These are phyloP conservation scores for Ustilago curta DNA, from an alignment of 1,284 basidiomycete genomes.

Conservation along the genomic window DNA sequence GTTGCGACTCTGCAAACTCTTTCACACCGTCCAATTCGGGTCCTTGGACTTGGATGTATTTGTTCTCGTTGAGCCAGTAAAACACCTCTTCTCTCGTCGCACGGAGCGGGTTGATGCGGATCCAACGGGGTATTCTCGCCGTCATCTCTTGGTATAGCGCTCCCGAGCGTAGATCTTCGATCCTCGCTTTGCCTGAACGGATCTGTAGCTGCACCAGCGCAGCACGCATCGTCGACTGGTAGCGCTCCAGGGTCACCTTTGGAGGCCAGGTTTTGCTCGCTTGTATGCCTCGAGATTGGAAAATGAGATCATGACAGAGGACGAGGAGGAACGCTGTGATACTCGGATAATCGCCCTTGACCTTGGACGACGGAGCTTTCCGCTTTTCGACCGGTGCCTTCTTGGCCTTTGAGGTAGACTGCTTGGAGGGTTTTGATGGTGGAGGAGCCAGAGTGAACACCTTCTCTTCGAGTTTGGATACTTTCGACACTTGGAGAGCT, in stretches of 20 bases:
- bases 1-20: conserved; percentile 70
- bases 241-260: conserved; percentile 71
- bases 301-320: conserved; percentile 62
- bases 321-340: conserved; percentile 58
- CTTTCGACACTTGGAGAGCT: conserved; percentile 35
- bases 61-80: conserved; percentile 74
- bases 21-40: conserved; percentile 52
- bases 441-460: conserved; percentile 28
- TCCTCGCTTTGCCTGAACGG: conserved; percentile 40
- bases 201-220: conserved; percentile 88
- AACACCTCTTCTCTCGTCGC: conserved; percentile 71
- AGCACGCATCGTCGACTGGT: conserved; percentile 86
- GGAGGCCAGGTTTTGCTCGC: conserved; percentile 63
- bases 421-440: not conserved
- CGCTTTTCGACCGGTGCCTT: not conserved
- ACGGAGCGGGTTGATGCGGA: conserved; percentile 57
- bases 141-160: conserved; percentile 48
- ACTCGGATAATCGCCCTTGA: conserved; percentile 14
- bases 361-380: not conserved
- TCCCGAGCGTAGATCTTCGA: conserved; percentile 59
- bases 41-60: conserved; percentile 45
- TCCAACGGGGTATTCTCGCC: conserved; percentile 62
- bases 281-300: conserved; percentile 57
- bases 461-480: conserved; percentile 40
- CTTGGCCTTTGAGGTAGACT: conserved; percentile 8